Conservation (phyloP, 768 basidiomycete species). For the Russula virescens region DNA sequence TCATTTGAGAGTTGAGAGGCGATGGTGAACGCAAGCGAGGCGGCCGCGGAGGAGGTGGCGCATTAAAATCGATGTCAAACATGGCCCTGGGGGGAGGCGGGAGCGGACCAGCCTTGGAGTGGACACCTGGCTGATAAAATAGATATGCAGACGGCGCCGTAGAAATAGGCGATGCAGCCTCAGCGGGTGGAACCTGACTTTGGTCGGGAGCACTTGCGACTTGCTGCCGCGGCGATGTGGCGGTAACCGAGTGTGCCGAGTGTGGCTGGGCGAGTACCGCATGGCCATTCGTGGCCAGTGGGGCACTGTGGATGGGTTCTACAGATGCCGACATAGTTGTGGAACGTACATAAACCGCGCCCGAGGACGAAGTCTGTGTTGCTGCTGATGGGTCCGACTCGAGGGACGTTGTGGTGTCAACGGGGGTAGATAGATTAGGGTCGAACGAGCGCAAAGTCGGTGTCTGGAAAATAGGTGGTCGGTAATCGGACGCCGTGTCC, state of each 20-base stretch:
- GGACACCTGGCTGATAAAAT: conserved; percentile 59
- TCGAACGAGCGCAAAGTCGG: conserved; percentile 33
- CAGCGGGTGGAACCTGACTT: not conserved
- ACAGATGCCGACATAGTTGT: conserved; percentile 28
- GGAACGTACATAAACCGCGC: conserved; percentile 15
- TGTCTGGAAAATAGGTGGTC: conserved; percentile 37
- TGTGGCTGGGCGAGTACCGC: conserved; percentile 1
- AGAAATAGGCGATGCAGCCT: not conserved
- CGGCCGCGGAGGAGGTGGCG: conserved; percentile 54
- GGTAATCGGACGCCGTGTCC: conserved; percentile 24
- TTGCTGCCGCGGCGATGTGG: not conserved
- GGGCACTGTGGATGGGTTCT: conserved; percentile 26
- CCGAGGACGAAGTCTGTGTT: conserved; percentile 24
- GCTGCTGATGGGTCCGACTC: not conserved
- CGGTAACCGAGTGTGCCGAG: not conserved
- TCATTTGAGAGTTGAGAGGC: conserved; percentile 34
- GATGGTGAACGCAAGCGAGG: conserved; percentile 56
- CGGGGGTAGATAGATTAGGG: conserved; percentile 23
- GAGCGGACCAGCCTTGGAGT: conserved; percentile 68
- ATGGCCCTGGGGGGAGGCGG: conserved; percentile 61
- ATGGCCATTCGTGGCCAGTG: conserved; percentile 11
- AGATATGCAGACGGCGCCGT: conserved; percentile 40
- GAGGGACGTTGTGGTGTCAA: not conserved
- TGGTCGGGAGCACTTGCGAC: not conserved
- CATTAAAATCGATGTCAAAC: conserved; percentile 38